Conservation (phyloP, 495 filamentous ascomycete genomes). For the Aspergillus egyptiacus region DNA sequence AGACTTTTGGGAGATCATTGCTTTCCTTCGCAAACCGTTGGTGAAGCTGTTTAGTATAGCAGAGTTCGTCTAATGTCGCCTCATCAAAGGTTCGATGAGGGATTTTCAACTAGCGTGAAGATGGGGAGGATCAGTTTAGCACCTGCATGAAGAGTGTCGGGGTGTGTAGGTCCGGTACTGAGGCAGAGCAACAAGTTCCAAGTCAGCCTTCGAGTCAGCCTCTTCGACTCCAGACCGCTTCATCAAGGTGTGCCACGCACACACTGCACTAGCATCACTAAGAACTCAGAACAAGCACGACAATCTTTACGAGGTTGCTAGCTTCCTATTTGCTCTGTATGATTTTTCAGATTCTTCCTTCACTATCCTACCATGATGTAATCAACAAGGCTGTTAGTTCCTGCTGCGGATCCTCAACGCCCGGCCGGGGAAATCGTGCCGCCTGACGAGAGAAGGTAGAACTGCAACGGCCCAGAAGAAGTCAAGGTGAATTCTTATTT, state of each 20-base stretch:
- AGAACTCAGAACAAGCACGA: too few species aligned
- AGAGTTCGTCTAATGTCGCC: background rate
- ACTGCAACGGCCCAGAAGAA: too few species aligned
- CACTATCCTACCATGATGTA: background rate
- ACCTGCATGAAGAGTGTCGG: background rate
- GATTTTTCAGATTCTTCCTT: too few species aligned
- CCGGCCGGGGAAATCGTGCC: constrained; percentile 9
- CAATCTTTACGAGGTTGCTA: too few species aligned
- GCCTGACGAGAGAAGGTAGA: too few species aligned
- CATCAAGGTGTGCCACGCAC: background rate
- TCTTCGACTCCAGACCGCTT: background rate
- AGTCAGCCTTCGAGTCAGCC: constrained; percentile 4
- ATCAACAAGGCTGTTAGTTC: constrained; percentile 4
- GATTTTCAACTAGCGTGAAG: constrained; percentile 3
- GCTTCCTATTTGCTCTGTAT: too few species aligned
- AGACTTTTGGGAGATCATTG: too few species aligned
- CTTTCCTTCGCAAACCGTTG: background rate
- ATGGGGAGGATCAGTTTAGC: background rate
- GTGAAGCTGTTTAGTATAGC: background rate
- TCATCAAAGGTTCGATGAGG: background rate
- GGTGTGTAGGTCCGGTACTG: too few species aligned
- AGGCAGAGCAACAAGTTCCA: too few species aligned
- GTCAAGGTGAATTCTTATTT: background rate
- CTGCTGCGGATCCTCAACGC: constrained; percentile 8
- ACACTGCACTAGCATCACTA: background rate